Percentiles rank a stretch among this genome's conserved stretches.
phyloP scores from a whole-genome alignment of 495 filamentous ascomycete genomes.

The Neurospora hispaniola region DNA sequence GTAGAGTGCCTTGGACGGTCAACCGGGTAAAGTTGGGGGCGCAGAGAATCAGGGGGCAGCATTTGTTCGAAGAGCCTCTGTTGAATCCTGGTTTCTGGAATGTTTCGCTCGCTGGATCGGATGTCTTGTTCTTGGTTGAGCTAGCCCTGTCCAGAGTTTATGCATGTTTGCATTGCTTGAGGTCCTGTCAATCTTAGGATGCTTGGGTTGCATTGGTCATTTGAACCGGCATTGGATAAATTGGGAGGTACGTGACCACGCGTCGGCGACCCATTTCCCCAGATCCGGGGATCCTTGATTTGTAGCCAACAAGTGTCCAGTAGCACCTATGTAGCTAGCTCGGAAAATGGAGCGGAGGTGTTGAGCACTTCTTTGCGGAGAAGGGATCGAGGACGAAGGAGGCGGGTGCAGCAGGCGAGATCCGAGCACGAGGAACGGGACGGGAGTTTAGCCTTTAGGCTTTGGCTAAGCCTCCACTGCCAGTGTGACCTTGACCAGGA shows the following conservation, averaged over 20 bases:
- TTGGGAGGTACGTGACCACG: not conserved
- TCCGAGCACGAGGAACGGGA: constrained; percentile 3
- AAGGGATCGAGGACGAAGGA: constrained; percentile 1
- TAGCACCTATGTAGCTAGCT: not conserved
- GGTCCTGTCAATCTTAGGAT: not conserved
- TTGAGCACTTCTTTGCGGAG: not conserved
- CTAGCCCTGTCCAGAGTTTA: not conserved
- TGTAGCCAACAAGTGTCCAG: not conserved
- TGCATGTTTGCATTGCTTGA: not conserved
- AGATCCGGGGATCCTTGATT: not conserved
- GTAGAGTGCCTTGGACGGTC: not conserved
- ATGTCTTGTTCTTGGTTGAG: not conserved
- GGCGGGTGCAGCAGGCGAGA: not conserved
- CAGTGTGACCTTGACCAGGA: not conserved
- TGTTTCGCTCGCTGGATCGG: not conserved
- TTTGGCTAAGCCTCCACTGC: constrained; percentile 6
- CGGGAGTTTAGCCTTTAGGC: constrained; percentile 13
- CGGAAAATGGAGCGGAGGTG: not conserved
- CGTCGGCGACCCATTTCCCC: not conserved
- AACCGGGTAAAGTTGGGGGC: not conserved
- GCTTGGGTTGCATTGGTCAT: not conserved
- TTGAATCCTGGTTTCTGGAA: constrained; percentile 1
- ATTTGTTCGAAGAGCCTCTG: not conserved
- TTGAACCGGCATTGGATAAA: not conserved
- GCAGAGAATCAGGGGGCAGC: not conserved